Base-by-base conservation (phyloP, 2,329 filamentous ascomycete genomes). In the Grosmannia penicillata region DNA sequence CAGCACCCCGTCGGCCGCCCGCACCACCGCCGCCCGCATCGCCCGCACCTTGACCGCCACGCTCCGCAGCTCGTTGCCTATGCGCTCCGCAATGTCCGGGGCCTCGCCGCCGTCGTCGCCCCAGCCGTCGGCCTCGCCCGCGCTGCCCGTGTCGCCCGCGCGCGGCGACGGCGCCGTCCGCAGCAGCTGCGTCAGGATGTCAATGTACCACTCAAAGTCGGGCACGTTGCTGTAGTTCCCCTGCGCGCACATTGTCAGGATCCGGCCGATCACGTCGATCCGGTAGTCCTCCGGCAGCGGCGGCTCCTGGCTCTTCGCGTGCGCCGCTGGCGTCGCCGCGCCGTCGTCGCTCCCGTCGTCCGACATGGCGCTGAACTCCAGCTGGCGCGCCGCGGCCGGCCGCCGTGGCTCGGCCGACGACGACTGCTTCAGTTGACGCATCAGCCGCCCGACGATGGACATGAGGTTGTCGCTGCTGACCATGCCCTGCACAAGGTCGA, bases 131-230 rank as follows among this genome's bases (percentile, higher is more conserved):
- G 36, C 65, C 59, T 52, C 47, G 9, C 57, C 53, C 49, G 34
- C 61, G 59, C 37, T 65, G 59, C 52, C 47, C 8, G 56, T 53
- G 7, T 65, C 61, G 8, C 51, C 49, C 8, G 52, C 51, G 28
- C 62, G 59, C 33, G 68, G 60, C n/a, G 62, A 49, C 0, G 63
- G 81, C 17, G 78, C 65, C 59, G 83, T 68, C 53, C 79, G 76
- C 29, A 95, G 75, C 13, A 98, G 70, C 53, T 94, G 85, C 6
- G 84, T 80, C 23, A 98, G 63, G 22, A 94, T 75, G 47, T 91
- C 83, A 47, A 96, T 81, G 56, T 96, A 96, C 91, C 91, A 98
- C 48, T 95, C 89, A 55, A 98, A 98, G 54, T 98, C 89, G 37
- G 70, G 63, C 34, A 98, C 67, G 51, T 86, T 84, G 28, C 72